Evolutionary conservation across 352 stramenopile species (phyloP), one percentile per base, ranked within the genome.

Genomic region (Phytopythium ostracodes): DNA sequence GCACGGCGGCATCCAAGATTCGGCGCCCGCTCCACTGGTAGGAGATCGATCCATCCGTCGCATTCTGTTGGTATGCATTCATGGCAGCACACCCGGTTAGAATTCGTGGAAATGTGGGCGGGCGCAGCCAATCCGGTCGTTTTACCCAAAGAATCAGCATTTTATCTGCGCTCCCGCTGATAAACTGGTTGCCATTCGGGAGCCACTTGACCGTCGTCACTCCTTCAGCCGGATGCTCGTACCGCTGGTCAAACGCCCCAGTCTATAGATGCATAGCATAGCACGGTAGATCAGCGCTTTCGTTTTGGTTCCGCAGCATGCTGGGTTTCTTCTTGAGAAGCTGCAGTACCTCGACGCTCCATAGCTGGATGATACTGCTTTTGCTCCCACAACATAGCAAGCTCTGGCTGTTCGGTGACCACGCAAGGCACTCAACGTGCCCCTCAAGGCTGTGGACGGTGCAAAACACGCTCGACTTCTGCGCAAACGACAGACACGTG

Each of bases 131-230:
- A 22, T 4, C n/a, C 20, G 8, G 20, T 14, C n/a, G 6, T 25
- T 75, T n/a, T 75, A 94, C 84, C 84, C 84, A 92, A 24, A 94
- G 47, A 35, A 92, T 60, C 14, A 94, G 70, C 14, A 80, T 90
- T 29, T 91, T 91, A 42, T 94, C 79, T 0, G 79, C 65, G 44
- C 81, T 94, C 1, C 80, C 82, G 59, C 74, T 90, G 18, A 92
- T 62, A 57, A 94, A 92, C 33, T 89, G 76, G 18, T 70, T 65
- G 3, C 75, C 79, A 59, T 75, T 67, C 2, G 82, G 77, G 25
- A 89, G 44, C 84, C 84, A 93, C 29, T 77, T 70, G 17, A 88
- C 61, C 14, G 64, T 76, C 6, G 70, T 69, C 17, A 90, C 81
- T 24, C 67, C 71, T 27, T 86, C 76, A 5, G 68, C 67, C 31